phyloP scores from a whole-genome alignment of 2,329 filamentous ascomycete species.

The Scedosporium boydii region DNA sequence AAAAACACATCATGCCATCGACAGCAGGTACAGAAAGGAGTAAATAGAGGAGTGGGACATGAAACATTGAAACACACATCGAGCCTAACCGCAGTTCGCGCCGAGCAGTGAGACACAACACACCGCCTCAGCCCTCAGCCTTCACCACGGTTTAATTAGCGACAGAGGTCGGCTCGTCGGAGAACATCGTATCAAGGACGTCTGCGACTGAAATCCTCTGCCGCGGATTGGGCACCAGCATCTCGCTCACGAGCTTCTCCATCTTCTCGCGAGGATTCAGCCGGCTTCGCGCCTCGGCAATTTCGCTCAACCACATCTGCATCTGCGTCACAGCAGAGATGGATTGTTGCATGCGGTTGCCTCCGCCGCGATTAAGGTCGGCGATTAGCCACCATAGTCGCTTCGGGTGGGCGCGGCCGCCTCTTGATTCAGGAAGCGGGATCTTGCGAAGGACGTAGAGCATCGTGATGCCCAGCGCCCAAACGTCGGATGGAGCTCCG shows the following conservation, averaged over 20 bases:
- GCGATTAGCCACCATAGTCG: conserved; percentile 51
- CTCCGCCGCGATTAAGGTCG: conserved; percentile 35
- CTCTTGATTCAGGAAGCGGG: conserved; percentile 42
- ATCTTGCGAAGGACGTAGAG: conserved; percentile 49
- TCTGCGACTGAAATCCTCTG: conserved; percentile 46
- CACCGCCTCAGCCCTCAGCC: neutral
- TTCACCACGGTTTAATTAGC: neutral
- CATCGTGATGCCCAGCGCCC: conserved; percentile 52
- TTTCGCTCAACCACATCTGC: conserved; percentile 46
- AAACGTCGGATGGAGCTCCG: conserved; percentile 46
- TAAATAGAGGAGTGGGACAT: neutral
- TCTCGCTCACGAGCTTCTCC: conserved; percentile 42
- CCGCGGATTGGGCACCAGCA: conserved; percentile 41
- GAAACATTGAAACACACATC: neutral
- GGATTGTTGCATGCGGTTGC: conserved; percentile 21
- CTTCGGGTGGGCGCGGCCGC: conserved; percentile 34
- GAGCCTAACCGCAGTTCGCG: neutral
- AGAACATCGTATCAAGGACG: conserved; percentile 34
- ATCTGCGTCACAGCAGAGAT: conserved; percentile 38
- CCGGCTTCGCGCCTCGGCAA: conserved; percentile 35
- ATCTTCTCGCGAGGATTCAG: conserved; percentile 38
- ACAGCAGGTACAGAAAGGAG: neutral
- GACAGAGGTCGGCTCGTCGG: conserved; percentile 13
- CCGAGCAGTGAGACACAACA: neutral
- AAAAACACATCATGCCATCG: neutral